These are phyloP conservation scores for Articulospora tetracladia DNA, from an alignment of 495 filamentous ascomycete species.

Conservation along the genomic window DNA sequence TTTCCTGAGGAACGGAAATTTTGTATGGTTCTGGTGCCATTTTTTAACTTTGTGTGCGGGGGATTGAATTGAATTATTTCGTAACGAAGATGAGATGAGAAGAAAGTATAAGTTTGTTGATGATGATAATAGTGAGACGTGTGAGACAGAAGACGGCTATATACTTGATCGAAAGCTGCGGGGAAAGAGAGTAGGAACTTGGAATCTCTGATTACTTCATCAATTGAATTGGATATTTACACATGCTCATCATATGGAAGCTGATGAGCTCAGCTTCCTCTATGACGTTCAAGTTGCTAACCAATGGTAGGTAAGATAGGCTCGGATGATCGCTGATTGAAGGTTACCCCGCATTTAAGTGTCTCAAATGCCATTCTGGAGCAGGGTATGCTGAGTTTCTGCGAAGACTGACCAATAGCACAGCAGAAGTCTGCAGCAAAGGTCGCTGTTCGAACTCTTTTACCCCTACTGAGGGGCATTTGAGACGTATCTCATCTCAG, in stretches of 20 bases:
- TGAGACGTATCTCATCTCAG: too few relatives aligned
- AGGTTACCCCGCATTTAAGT: not conserved
- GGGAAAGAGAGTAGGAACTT: too few relatives aligned
- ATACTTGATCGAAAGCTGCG: not conserved
- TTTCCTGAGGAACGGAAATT: constrained; percentile 38
- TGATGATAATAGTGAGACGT: too few relatives aligned
- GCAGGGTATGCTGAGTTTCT: too few relatives aligned
- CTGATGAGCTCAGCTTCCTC: not conserved
- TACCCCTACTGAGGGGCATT: too few relatives aligned
- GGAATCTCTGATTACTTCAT: not conserved
- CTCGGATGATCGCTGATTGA: not conserved
- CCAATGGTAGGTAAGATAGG: not conserved
- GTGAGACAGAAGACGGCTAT: not conserved
- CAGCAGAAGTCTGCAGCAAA: too few relatives aligned
- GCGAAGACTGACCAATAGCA: too few relatives aligned
- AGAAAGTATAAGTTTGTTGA: too few relatives aligned
- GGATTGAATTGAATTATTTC: not conserved
- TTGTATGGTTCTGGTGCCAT: constrained; percentile 33
- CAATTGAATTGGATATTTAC: not conserved
- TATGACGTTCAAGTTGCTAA: not conserved
- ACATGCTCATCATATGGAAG: too few relatives aligned
- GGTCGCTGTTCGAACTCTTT: too few relatives aligned
- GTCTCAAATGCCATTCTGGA: too few relatives aligned
- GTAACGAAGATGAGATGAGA: not conserved
- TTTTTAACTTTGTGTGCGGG: not conserved